Conservation (phyloP, 2,329 filamentous ascomycete species). For the Onygenales sp. region DNA sequence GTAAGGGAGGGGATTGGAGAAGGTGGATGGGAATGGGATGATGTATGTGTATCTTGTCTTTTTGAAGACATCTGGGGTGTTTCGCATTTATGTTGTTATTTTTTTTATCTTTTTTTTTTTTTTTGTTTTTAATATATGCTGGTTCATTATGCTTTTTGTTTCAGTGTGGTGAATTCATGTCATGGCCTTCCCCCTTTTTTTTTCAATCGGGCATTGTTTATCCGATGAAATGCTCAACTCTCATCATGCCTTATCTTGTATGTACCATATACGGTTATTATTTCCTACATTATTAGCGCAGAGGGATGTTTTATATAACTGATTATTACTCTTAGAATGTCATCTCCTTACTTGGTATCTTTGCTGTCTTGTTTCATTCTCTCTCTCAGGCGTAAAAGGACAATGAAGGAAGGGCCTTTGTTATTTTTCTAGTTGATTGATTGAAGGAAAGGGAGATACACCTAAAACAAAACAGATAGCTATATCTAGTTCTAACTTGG, state of each 20-base stretch:
- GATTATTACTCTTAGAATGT: too few species aligned
- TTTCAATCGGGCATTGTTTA: not conserved
- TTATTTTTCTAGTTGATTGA: too few species aligned
- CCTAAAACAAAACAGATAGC: too few species aligned
- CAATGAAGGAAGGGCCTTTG: too few species aligned
- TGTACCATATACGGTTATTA: not conserved
- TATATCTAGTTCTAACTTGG: too few species aligned
- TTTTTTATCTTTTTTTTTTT: not conserved
- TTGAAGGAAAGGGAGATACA: too few species aligned
- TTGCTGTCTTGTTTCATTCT: too few species aligned
- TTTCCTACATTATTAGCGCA: too few species aligned
- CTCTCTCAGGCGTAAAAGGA: too few species aligned
- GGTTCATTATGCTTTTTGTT: not conserved
- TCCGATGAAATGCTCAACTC: not conserved
- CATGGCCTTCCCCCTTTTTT: not conserved
- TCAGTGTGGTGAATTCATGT: not conserved
- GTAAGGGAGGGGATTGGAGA: not conserved
- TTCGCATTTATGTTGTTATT: not conserved
- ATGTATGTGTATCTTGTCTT: not conserved
- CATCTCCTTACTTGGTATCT: too few species aligned
- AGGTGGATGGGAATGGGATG: not conserved
- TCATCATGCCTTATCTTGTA: too few species aligned
- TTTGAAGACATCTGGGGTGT: not conserved
- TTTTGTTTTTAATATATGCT: not conserved
- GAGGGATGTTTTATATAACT: too few species aligned